Base-by-base conservation (phyloP, 352 stramenopile genomes). In the Pythium coloratum region DNA sequence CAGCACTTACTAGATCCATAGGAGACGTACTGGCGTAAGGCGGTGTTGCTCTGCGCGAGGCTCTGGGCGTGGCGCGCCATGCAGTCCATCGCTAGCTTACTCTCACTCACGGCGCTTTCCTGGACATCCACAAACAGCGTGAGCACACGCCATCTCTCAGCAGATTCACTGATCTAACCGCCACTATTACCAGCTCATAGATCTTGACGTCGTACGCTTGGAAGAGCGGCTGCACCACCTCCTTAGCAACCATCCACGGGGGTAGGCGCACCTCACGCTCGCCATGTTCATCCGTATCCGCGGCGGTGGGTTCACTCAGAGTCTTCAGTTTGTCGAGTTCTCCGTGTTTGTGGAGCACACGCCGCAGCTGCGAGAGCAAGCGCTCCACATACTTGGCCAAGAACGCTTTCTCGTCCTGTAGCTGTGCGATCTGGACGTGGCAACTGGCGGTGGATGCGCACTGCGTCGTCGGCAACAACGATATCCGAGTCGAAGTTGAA, bases 141-240 rank as follows among this genome's bases (percentile, higher is more conserved):
- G 53, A 59, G n/a, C 30, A 30, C n/a, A 24, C 47, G 6, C n/a
- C 47, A 54, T 28, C 47, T 24, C 18, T 28, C 18, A 53, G 14
- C 44, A 18, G 6, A 55, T 36, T 26, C 14, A 7, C 8, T 12
- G 20, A 26, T 18, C 16, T 36, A 55, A 44, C 24, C 4, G 20
- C n/a, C 24, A 57, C 20, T 24, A 24, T 26, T 24, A 61, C 44
- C 44, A 71, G 14, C 16, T 56, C 77, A 20, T 68, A 92, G 77
- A 94, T 94, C 59, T 89, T 90, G 34, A 86, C 62, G 59, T 92
- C 86, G 63, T 94, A 94, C 16, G 84, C 79, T 56, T 90, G 80
- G 30, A 94, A 77, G 16, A 94, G 64, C 34, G 86, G 84, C 55
- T 89, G 91, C 59, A 77, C 84, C 71, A 85, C 87, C 65, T 90